phyloP scores from a whole-genome alignment of 352 stramenopile genomes.

The Saprolegnia parasitica region DNA sequence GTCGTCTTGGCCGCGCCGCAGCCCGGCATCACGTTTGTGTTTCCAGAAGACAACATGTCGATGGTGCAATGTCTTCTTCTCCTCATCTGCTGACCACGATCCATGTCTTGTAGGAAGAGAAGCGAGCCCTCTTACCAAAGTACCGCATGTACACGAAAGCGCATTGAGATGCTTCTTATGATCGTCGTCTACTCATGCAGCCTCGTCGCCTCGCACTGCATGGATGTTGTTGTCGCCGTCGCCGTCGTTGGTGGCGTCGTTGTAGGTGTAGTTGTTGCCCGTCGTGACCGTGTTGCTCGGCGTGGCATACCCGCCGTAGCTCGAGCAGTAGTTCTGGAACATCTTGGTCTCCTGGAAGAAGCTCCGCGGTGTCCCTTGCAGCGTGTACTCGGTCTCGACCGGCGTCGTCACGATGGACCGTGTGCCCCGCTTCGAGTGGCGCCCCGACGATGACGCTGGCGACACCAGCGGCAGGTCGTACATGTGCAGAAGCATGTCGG shows the following conservation, averaged over 20 bases:
- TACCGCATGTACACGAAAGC: conserved; percentile 58
- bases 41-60: conserved; percentile 48
- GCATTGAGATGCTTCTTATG: conserved; percentile 17
- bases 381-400: not conserved
- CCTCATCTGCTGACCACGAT: not conserved
- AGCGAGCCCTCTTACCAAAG: conserved; percentile 66
- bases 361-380: conserved; percentile 27
- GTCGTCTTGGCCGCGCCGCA: conserved; percentile 33
- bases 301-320: conserved; percentile 79
- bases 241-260: no score
- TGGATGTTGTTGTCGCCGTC: not conserved
- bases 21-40: conserved; percentile 47
- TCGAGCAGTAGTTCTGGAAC: conserved; percentile 81
- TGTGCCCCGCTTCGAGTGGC: not conserved
- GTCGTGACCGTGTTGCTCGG: not conserved
- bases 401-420: conserved; percentile 56
- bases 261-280: not conserved
- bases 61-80: conserved; percentile 43
- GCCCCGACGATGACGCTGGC: not conserved
- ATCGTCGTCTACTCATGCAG: not conserved
- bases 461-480: not conserved
- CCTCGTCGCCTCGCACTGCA: not conserved
- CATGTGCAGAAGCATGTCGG: conserved; percentile 24
- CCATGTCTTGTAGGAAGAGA: conserved; percentile 66
- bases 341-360: conserved; percentile 32